These are phyloP conservation scores for Ceratonia siliqua DNA, from an alignment of 306 rosid species.

Conservation along the genomic window DNA sequence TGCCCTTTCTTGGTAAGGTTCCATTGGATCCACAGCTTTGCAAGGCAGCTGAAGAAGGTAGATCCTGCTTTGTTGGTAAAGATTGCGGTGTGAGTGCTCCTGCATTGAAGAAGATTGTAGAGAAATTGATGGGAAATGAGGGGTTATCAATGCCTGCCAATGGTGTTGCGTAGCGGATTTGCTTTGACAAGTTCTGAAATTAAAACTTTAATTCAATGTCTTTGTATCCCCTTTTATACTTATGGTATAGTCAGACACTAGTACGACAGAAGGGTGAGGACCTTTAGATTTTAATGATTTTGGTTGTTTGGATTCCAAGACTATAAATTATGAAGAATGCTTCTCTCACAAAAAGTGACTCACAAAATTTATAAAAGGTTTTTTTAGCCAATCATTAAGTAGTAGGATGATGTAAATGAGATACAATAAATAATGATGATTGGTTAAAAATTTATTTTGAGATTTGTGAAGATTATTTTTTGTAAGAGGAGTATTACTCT, in stretches of 20 bases:
- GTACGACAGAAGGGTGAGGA: neutral
- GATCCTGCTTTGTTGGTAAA: conserved; percentile 76
- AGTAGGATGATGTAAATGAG: no score
- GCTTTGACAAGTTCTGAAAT: neutral
- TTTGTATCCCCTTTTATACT: neutral
- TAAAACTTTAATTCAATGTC: neutral
- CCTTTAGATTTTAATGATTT: neutral
- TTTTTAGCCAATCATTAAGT: no score
- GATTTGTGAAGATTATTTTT: no score
- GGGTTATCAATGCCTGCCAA: conserved; percentile 47
- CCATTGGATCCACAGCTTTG: conserved; percentile 92
- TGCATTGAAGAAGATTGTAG: conserved; percentile 73
- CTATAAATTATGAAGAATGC: no score
- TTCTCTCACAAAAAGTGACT: no score
- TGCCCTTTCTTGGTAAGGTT: conserved; percentile 85
- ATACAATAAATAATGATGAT: no score
- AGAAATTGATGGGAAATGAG: conserved; percentile 56
- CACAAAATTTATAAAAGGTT: no score
- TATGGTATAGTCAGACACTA: neutral
- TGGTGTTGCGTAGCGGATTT: conserved; percentile 43
- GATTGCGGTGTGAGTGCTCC: conserved; percentile 66
- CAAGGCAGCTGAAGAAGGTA: conserved; percentile 93
- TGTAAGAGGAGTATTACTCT: no score
- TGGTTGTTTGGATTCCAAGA: neutral
- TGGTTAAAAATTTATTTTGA: no score